Evolutionary conservation across 352 stramenopile genomes (phyloP).

Genomic region (Phytophthora pluvialis): DNA sequence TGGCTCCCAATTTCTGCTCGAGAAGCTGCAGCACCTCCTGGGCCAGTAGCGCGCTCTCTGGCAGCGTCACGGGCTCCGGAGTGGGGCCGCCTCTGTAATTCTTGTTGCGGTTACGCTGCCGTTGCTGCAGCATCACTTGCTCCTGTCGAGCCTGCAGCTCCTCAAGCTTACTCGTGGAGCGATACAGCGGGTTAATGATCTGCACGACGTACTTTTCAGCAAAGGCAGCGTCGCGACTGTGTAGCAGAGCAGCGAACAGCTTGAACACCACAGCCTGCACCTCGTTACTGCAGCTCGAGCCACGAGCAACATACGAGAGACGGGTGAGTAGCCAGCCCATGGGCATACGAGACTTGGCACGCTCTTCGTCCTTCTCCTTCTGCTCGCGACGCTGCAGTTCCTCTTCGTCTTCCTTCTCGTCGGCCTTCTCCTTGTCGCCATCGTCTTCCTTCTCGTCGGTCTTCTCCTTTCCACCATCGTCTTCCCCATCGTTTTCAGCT

Average conservation of each 20-base stretch:
- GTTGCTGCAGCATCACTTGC: constrained; percentile 30
- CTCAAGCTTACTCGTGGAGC: constrained; percentile 58
- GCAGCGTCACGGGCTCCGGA: constrained; percentile 33
- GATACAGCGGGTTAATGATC: constrained; percentile 87
- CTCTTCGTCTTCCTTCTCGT: constrained; percentile 34
- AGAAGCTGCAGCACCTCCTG: constrained; percentile 90
- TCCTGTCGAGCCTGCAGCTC: constrained; percentile 52
- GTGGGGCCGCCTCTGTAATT: constrained; percentile 28
- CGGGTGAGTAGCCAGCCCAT: constrained; percentile 87
- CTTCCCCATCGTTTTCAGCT: constrained; percentile 13
- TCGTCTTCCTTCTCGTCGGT: constrained; percentile 32
- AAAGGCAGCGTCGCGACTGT: constrained; percentile 56
- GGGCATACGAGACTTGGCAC: constrained; percentile 62
- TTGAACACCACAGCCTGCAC: constrained; percentile 86
- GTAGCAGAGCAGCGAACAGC: constrained; percentile 84
- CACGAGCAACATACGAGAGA: constrained; percentile 80
- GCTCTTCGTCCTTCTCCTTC: constrained; percentile 52
- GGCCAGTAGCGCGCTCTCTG: constrained; percentile 65
- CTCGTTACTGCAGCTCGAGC: constrained; percentile 45
- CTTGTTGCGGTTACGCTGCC: constrained; percentile 37
- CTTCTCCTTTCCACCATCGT: constrained; percentile 21
- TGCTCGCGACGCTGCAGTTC: constrained; percentile 39
- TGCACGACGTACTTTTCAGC: constrained; percentile 72
- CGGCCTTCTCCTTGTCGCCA: constrained; percentile 22
- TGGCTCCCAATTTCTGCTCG: constrained; percentile 75